A percentile compares a stretch with the other conserved stretches of the same genome.
Evolutionary conservation across 345 rosid genomes (phyloP).

Genomic region (Populus deltoides): DNA sequence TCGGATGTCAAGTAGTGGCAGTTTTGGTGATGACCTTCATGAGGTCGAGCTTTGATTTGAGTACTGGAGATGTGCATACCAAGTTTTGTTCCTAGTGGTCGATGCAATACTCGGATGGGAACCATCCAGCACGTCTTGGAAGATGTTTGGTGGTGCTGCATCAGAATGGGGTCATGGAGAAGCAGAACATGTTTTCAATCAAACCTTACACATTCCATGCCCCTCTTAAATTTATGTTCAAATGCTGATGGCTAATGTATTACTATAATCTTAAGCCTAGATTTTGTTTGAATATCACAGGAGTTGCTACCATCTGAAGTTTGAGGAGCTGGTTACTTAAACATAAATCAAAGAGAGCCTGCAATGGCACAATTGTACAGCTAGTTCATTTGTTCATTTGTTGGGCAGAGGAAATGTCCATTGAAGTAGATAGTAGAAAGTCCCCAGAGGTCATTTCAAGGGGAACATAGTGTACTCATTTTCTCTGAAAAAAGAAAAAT

Average conservation of each 20-base stretch:
- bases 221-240: conserved; percentile 6
- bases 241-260: conserved; percentile 20
- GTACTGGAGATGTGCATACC: conserved; percentile 49
- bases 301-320: conserved; percentile 25
- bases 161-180: conserved; percentile 5
- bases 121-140: conserved; percentile 17
- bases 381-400: conserved; percentile 56
- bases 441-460: conserved; percentile 9
- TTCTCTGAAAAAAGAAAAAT: background rate
- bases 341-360: conserved; percentile 23
- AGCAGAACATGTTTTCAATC: conserved; percentile 7
- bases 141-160: conserved; percentile 13
- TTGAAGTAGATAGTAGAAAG: conserved; percentile 23
- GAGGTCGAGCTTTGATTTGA: conserved; percentile 78
- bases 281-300: conserved; percentile 8
- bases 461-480: conserved; percentile 27
- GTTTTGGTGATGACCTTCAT: conserved; percentile 77
- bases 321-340: conserved; percentile 32
- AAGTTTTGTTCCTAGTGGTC: conserved; percentile 41
- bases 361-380: conserved; percentile 46
- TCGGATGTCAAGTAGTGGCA: conserved; percentile 42
- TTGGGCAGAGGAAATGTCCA: conserved; percentile 35
- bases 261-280: conserved; percentile 4
- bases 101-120: conserved; percentile 23
- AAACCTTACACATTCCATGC: background rate